These are phyloP conservation scores for Neofusicoccum laricinum DNA, from an alignment of 2,329 filamentous ascomycete genomes.

Conservation along the genomic window DNA sequence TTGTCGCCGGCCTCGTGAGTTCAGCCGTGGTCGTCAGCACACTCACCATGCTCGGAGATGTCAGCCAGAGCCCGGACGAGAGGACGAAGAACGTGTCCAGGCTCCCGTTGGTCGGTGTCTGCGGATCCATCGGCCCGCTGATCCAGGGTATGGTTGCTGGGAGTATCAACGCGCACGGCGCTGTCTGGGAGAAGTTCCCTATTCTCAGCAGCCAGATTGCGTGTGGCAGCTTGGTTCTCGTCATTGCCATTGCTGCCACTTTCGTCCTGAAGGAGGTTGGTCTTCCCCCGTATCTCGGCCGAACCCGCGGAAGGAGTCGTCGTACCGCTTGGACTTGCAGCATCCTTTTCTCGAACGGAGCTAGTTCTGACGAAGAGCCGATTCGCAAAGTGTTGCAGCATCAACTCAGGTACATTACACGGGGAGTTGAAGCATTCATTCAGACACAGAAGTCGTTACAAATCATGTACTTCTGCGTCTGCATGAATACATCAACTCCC, in stretches of 20 bases:
- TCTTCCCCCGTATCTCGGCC: background rate
- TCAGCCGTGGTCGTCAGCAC: conserved; percentile 45
- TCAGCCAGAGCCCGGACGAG: conserved; percentile 35
- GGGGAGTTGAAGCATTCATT: conserved; percentile 8
- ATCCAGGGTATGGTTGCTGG: conserved; percentile 42
- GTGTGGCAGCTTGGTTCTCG: conserved; percentile 41
- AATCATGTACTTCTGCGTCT: too few relatives aligned
- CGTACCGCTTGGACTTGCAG: background rate
- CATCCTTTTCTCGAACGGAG: background rate
- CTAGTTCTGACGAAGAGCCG: too few relatives aligned
- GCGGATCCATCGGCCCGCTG: conserved; percentile 46
- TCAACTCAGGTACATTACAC: background rate
- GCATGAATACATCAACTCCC: too few relatives aligned
- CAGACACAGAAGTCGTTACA: too few relatives aligned
- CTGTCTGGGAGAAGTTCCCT: conserved; percentile 43
- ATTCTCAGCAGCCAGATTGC: conserved; percentile 45
- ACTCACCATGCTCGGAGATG: conserved; percentile 47
- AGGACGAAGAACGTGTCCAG: conserved; percentile 42
- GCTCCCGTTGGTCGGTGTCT: conserved; percentile 44
- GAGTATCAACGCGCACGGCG: conserved; percentile 40
- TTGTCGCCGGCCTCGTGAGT: conserved; percentile 43
- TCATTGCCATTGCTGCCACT: conserved; percentile 39
- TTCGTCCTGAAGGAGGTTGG: conserved; percentile 42
- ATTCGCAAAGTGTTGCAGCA: too few relatives aligned
- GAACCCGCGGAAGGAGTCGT: background rate